Conservation (phyloP, 78 protist genomes). For the Cyanophora paradoxa region DNA sequence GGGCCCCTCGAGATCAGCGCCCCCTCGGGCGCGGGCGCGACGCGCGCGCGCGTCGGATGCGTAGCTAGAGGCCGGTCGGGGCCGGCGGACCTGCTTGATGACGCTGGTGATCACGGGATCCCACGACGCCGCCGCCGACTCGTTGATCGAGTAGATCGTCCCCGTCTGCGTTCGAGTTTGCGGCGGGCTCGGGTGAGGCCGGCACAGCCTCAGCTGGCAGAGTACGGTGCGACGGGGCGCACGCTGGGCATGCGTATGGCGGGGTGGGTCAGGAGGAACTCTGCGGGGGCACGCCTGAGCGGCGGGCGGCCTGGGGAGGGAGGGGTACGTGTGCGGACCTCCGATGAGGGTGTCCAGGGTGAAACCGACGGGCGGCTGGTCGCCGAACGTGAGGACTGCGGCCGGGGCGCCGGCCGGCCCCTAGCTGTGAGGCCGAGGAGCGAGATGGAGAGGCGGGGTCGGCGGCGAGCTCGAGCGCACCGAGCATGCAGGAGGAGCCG, state of each 20-base stretch:
- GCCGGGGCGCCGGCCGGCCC: background rate
- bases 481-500: conserved; percentile 53
- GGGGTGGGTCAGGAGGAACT: conserved; percentile 62
- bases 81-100: background rate
- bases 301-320: conserved; percentile 20
- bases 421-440: background rate
- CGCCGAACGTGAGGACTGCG: background rate
- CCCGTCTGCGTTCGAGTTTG: background rate
- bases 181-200: background rate
- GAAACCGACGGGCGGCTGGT: background rate
- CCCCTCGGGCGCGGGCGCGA: background rate
- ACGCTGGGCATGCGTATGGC: background rate
- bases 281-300: conserved; percentile 56
- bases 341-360: background rate
- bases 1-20: too few species aligned
- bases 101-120: conserved; percentile 14
- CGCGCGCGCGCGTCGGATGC: background rate
- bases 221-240: background rate
- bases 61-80: background rate
- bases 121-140: conserved; percentile 26
- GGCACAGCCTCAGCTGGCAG: background rate
- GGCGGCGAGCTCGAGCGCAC: too few species aligned
- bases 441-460: too few species aligned
- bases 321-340: too few species aligned
- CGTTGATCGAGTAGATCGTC: conserved; percentile 80